These are phyloP conservation scores for Venustampulla echinocandica DNA, from an alignment of 495 filamentous ascomycete genomes.

Conservation along the genomic window DNA sequence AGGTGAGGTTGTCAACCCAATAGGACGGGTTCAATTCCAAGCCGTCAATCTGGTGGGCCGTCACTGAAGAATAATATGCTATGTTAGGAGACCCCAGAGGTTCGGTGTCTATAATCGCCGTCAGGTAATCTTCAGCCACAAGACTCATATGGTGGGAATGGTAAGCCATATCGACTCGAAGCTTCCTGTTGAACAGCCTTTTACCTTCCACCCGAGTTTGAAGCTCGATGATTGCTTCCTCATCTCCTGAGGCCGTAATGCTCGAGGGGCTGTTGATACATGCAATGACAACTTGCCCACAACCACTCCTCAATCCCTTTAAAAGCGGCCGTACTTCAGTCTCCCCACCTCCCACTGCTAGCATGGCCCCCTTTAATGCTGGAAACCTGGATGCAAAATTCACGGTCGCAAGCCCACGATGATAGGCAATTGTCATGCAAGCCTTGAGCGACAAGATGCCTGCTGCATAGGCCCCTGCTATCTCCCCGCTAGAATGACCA, in stretches of 20 bases:
- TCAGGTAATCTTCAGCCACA: constrained; percentile 34
- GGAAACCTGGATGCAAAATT: neutral
- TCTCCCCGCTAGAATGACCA: constrained; percentile 59
- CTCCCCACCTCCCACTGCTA: neutral
- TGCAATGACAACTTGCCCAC: constrained; percentile 27
- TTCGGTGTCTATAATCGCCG: neutral
- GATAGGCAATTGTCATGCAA: neutral
- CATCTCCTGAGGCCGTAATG: constrained; percentile 49
- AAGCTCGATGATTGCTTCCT: constrained; percentile 37
- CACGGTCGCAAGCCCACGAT: neutral
- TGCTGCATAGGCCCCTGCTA: constrained; percentile 44
- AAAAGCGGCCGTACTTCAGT: neutral
- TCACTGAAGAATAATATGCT: neutral
- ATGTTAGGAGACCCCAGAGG: neutral
- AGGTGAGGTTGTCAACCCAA: neutral
- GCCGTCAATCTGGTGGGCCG: neutral
- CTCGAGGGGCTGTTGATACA: constrained; percentile 45
- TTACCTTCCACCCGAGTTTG: constrained; percentile 28
- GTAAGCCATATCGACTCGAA: constrained; percentile 52
- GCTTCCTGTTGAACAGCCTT: constrained; percentile 37
- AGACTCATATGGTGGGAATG: constrained; percentile 55
- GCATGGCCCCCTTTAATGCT: neutral
- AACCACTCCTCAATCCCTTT: constrained; percentile 3
- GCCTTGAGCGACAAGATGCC: constrained; percentile 39
- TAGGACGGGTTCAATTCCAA: neutral